Base-by-base conservation (phyloP, 2,329 filamentous ascomycete species). In the Colletotrichum abscissum region DNA sequence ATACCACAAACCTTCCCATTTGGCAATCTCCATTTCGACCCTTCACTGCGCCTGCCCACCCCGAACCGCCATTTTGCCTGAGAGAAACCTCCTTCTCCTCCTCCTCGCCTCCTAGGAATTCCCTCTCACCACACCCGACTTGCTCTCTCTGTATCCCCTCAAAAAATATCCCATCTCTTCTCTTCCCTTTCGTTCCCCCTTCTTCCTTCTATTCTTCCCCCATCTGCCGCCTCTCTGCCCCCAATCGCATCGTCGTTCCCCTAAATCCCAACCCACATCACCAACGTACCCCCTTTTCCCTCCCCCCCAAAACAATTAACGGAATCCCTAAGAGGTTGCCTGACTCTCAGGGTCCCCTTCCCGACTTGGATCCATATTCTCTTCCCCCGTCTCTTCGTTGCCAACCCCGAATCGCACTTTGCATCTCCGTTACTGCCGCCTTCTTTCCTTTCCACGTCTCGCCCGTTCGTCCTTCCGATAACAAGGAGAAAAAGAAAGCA, bases 381-480 rank as follows among this genome's bases (percentile, higher is more conserved):
- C 56, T 55, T 72, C 63, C 59, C 56, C 57, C 64, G 65, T 58
- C 63, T 42, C 58, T 63, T 54, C 64, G 64, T 72, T 58, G 28
- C 35, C 69, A 35, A 49, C 64, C 52, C 42, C 59, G 52, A 46
- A 72, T 59, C 59, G 63, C 33, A 63, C 49, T 52, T 73, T 65
- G 35, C 63, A 42, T 64, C 46, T 74, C 63, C 72, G 66, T 63
- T 57, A 52, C 62, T 75, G 74, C 75, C 66, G 64, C 80, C 71
- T 77, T 79, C 75, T 77, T 66, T 74, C 74, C 73, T 70, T 76
- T 77, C 77, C 78, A 69, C 77, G 67, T 74, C 69, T 75, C 74
- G 76, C 77, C 76, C 75, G 76, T 70, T 57, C 24, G 9, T 46
- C 52, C 42, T 70, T 59, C n/a, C 66, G 22, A 63, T n/a, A 38